A percentile compares a stretch with the other conserved stretches of the same genome.
phyloP scores from a whole-genome alignment of 1,284 basidiomycete genomes.

The Coniferiporia sulphurascens region DNA sequence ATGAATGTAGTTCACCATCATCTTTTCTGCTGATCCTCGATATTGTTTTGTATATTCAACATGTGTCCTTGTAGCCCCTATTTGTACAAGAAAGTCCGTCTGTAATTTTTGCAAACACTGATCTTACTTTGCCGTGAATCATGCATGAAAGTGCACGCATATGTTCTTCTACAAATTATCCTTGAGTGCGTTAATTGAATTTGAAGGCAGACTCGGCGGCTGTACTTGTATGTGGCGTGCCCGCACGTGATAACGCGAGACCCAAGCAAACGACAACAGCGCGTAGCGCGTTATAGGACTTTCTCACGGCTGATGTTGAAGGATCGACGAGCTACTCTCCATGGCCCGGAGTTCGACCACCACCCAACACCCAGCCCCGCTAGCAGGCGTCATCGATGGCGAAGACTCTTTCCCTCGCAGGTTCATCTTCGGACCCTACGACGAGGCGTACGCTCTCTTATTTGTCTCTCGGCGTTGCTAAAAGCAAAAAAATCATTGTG shows the following conservation, averaged over 20 bases:
- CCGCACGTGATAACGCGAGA: slow-evolving; percentile 24
- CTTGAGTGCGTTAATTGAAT: too few relatives aligned
- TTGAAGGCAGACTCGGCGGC: too few relatives aligned
- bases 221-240: too few relatives aligned
- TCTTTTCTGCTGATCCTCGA: too few relatives aligned
- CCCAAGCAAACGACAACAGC: slow-evolving; percentile 29
- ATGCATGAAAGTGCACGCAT: not conserved
- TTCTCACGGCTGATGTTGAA: slow-evolving; percentile 10
- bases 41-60: too few relatives aligned
- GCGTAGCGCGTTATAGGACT: not conserved
- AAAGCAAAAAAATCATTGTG: slow-evolving; percentile 79
- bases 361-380: slow-evolving; percentile 7
- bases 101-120: too few relatives aligned
- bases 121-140: too few relatives aligned
- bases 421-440: slow-evolving; percentile 40
- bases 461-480: slow-evolving; percentile 72
- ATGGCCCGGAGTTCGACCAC: slow-evolving; percentile 11
- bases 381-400: slow-evolving; percentile 37
- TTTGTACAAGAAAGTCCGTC: too few relatives aligned
- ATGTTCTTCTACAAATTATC: not conserved
- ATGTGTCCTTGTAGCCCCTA: too few relatives aligned
- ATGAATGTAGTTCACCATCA: not conserved
- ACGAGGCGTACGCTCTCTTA: slow-evolving; percentile 56
- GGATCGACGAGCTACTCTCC: slow-evolving; percentile 3
- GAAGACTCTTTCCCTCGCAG: slow-evolving; percentile 49